phyloP scores from a whole-genome alignment of 1,284 basidiomycete species.

The Melampsora abietis-canadensis region DNA sequence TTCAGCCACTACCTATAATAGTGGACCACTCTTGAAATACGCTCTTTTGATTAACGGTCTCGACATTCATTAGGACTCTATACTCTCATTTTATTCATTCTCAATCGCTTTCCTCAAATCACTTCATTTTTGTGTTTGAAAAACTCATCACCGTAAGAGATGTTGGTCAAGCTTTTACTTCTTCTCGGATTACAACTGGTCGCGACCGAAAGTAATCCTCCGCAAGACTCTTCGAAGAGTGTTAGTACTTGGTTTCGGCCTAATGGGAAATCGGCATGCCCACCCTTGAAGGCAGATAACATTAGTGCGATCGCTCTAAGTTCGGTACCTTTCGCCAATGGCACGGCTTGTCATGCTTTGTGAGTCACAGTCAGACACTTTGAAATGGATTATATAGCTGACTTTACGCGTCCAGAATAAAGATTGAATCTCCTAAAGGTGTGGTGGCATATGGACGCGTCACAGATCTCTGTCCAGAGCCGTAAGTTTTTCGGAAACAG shows the following conservation, averaged over 20 bases:
- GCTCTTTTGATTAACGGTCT: too few species aligned
- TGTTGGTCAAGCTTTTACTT: not conserved
- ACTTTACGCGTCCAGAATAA: not conserved
- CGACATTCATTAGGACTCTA: too few species aligned
- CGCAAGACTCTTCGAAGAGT: not conserved
- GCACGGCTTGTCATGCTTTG: not conserved
- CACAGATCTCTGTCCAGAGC: slow-evolving; percentile 6
- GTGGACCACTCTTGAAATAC: too few species aligned
- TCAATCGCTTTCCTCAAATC: too few species aligned
- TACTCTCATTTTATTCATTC: too few species aligned
- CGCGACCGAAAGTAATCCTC: not conserved
- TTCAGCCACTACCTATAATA: too few species aligned
- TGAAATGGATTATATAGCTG: not conserved
- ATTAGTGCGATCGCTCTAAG: not conserved
- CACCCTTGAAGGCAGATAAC: not conserved
- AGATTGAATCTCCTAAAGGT: not conserved
- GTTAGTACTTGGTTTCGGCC: slow-evolving; percentile 1
- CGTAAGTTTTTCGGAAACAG: not conserved
- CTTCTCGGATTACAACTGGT: not conserved
- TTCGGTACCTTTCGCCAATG: not conserved
- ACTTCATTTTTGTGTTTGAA: too few species aligned
- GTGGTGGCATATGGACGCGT: slow-evolving; percentile 1
- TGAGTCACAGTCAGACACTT: not conserved
- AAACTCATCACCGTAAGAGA: not conserved
- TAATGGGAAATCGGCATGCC: not conserved